A percentile compares a stretch with the other conserved stretches of the same genome.
phyloP scores from a whole-genome alignment of 176 grass and related monocot genomes.

The Lolium multiflorum region DNA sequence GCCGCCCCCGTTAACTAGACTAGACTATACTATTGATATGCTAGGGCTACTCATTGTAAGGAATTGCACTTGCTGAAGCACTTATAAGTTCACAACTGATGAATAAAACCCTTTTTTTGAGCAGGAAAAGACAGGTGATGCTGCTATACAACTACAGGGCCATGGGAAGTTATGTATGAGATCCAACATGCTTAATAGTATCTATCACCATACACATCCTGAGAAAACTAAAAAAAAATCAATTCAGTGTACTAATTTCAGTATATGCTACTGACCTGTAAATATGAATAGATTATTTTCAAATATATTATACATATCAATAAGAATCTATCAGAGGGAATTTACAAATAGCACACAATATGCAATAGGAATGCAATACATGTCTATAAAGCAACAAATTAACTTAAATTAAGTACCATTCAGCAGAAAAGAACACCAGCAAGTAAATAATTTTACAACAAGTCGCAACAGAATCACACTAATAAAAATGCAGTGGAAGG shows the following conservation, averaged over 20 bases:
- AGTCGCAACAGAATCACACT: neutral
- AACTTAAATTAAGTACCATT: neutral
- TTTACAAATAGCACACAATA: neutral
- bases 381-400: neutral
- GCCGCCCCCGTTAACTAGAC: neutral
- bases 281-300: slow-evolving; percentile 3
- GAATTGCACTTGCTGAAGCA: neutral
- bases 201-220: neutral
- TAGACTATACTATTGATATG: neutral
- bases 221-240: neutral
- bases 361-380: neutral
- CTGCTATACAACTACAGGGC: neutral
- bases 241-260: neutral
- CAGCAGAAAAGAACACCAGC: neutral
- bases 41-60: neutral
- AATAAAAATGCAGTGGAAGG: slow-evolving; percentile 21
- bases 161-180: slow-evolving; percentile 1
- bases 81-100: slow-evolving; percentile 4
- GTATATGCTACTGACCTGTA: neutral
- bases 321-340: neutral
- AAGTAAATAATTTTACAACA: neutral
- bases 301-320: slow-evolving; percentile 1
- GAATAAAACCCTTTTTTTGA: neutral
- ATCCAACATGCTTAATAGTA: slow-evolving; percentile 4
- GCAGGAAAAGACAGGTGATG: slow-evolving; percentile 20